Base-by-base conservation (phyloP, 2,329 filamentous ascomycete genomes). In the Sporothrix phasma region DNA sequence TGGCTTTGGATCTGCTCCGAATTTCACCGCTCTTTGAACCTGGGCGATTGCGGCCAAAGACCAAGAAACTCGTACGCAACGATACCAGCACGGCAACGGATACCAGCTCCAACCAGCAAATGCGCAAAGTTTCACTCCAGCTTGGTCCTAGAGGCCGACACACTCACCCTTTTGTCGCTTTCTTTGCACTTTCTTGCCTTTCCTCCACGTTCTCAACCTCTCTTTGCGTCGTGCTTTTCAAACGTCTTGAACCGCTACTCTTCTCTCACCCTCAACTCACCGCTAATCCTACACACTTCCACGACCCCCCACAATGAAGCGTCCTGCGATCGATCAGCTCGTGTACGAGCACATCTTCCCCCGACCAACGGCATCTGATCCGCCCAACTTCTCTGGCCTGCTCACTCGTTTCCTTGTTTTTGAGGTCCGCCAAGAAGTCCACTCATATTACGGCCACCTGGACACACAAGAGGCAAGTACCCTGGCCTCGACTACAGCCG, bases 401-500 rank as follows among this genome's bases (percentile, higher is more conserved):
- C 81, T 92, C 54, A 84, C 87, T 69, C 84, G 87, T 66, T 82
- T 85, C 73, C 82, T 92, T 58, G 87, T 92, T 59, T 83, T 84
- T 68, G 89, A 92, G 77, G 88, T 92, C 65, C 87, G 89, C 65
- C 86, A 89, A 72, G 89, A 92, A 74, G 90, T 89, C 1, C 84
- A 87, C 68, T 83, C 86, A 61, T 92, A 90, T 76, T 92, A 90
- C 74, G 89, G 89, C 69, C 87, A 89, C 71, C 83, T 92, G 68
- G 86, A 90, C 72, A 90, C 87, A 29, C 84, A 88, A 69, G 89
- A 93, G 77, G 88, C 68, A 89, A 90, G 70, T 92, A 92, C 69
- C 89, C 89, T 0, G 89, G 89, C 34, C 83, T 93, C 64, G 89
- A 93, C 78, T 93, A 93, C 78, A 85, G 82, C 66, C 80, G 89